Evolutionary conservation across 1,284 basidiomycete species (phyloP), one percentile per base, ranked within the genome.

Genomic region (Austroboletus olivaceoglutinosus): DNA sequence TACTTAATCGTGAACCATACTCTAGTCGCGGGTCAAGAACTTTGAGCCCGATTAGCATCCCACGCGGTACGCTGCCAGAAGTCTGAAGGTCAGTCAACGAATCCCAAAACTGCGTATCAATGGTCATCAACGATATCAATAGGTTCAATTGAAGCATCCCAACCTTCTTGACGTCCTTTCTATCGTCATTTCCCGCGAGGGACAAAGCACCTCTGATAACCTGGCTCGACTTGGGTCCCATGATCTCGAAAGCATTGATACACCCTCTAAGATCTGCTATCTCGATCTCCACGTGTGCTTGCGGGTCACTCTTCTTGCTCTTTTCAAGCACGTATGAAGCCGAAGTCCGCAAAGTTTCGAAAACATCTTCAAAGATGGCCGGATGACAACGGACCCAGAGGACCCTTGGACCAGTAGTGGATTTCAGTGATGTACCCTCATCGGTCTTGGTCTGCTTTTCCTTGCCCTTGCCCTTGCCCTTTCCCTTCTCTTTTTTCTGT

Each of bases 301-400:
- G 58, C 48, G 64, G 56, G 15, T 61, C 62, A 36, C 62, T 56
- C 39, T 63, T 63, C 53, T 76, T 74, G 18, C 69, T 63, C 4
- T 64, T 63, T 21, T 80, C 75, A 18, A 89, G 64, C 4, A 70
- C 72, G 23, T 71, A 62, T 0, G 82, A 81, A 18, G 81, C 76
- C 2, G 82, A 74, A 11, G 62, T 60, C 43, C 74, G 75, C 21
- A 93, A 59, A 1, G 78, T 74, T 21, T 68, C 64, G 54, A 82
- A 77, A 1, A 82, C 78, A 13, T 77, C 75, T 6, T 78, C 73
- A 55, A 83, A 85, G 10, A 85, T 78, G 1, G 82, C 75, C 0
- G 93, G 93, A 64, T 97, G 93, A 11, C 83, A 75, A 29, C 85
- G 81, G 12, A 93, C 58, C 91, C 93, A 95, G 2, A 91, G 61